Percentiles rank a stretch among this genome's conserved stretches.
These are phyloP conservation scores for Malassezia japonica DNA, from an alignment of 1,284 basidiomycete genomes.

Conservation along the genomic window DNA sequence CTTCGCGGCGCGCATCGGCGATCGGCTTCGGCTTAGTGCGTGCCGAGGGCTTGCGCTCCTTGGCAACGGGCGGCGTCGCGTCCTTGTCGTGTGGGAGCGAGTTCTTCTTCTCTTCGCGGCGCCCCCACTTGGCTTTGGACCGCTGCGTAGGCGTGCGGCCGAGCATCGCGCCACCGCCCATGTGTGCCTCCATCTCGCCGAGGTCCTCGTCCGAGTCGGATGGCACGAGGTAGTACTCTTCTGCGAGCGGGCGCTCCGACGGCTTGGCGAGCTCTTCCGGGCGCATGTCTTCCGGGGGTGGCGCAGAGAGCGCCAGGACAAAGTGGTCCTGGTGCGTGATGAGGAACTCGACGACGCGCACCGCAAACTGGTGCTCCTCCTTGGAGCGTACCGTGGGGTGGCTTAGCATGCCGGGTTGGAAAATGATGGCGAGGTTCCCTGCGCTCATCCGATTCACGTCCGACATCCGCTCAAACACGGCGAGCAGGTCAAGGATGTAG, in stretches of 20 bases:
- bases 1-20: background rate
- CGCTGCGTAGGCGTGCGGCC: background rate
- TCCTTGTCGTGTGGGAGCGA: background rate
- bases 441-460: slow-evolving; percentile 94
- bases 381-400: slow-evolving; percentile 61
- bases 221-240: slow-evolving; percentile 24
- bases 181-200: slow-evolving; percentile 36
- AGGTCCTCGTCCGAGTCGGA: slow-evolving; percentile 47
- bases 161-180: slow-evolving; percentile 37
- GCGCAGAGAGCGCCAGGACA: slow-evolving; percentile 37
- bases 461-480: slow-evolving; percentile 80
- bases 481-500: slow-evolving; percentile 88
- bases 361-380: slow-evolving; percentile 70
- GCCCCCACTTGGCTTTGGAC: no score
- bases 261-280: slow-evolving; percentile 32
- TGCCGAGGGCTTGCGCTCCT: background rate
- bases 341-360: slow-evolving; percentile 83
- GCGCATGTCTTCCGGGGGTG: slow-evolving; percentile 28
- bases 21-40: background rate
- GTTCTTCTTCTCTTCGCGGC: background rate
- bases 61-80: background rate
- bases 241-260: slow-evolving; percentile 23
- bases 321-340: slow-evolving; percentile 56
- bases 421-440: slow-evolving; percentile 54
- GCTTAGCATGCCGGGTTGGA: slow-evolving; percentile 56